Evolutionary conservation across 2,329 filamentous ascomycete species (phyloP).

Genomic region (Apiospora marii): DNA sequence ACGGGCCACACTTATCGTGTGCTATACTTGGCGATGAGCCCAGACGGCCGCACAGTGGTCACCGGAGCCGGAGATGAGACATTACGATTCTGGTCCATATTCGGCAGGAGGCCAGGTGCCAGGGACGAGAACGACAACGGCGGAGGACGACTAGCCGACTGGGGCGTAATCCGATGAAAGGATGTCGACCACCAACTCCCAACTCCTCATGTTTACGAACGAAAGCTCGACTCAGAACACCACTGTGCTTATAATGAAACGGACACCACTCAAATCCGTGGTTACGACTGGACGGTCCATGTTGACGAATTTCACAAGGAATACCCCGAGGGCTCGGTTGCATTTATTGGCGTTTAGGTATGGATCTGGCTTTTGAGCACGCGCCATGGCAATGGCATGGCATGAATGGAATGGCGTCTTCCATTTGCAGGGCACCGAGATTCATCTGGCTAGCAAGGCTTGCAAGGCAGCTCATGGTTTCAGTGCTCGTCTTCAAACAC

Average conservation of each 20-base stretch:
- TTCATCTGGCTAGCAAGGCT: slow-evolving; percentile 8
- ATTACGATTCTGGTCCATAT: slow-evolving; percentile 94
- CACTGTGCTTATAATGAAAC: slow-evolving; percentile 22
- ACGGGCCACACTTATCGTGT: slow-evolving; percentile 98
- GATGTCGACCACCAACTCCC: slow-evolving; percentile 17
- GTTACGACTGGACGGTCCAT: slow-evolving; percentile 15
- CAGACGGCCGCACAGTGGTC: slow-evolving; percentile 91
- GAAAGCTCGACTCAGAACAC: slow-evolving; percentile 26
- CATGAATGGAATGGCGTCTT: background rate
- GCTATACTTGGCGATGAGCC: slow-evolving; percentile 95
- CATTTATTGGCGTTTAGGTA: slow-evolving; percentile 21
- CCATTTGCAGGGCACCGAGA: background rate
- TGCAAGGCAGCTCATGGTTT: slow-evolving; percentile 1
- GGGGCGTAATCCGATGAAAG: slow-evolving; percentile 79
- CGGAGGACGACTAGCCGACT: slow-evolving; percentile 73
- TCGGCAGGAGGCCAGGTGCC: slow-evolving; percentile 80
- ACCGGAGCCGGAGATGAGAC: slow-evolving; percentile 98
- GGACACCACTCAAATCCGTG: slow-evolving; percentile 8
- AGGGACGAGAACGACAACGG: slow-evolving; percentile 71
- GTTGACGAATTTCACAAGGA: slow-evolving; percentile 21
- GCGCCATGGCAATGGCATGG: slow-evolving; percentile 4
- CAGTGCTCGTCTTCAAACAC: background rate
- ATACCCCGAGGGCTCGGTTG: slow-evolving; percentile 17
- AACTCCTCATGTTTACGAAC: slow-evolving; percentile 26
- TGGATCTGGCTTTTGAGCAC: slow-evolving; percentile 17